phyloP scores from a whole-genome alignment of 2,329 filamentous ascomycete genomes.

The Daldinia sp. region DNA sequence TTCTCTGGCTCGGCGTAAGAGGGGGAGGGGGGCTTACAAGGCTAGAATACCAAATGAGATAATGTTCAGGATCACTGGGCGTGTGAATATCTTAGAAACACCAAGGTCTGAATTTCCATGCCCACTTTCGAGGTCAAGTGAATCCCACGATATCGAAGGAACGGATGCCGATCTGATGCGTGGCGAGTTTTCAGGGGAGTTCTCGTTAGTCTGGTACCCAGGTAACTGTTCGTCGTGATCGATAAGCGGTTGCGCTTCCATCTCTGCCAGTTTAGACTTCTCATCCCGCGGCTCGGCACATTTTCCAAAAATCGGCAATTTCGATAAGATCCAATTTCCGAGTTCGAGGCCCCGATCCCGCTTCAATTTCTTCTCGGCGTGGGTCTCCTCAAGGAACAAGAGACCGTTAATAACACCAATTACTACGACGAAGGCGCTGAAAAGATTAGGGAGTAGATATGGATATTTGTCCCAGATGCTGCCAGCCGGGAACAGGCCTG shows the following conservation, averaged over 20 bases:
- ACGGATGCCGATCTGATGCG: constrained; percentile 50
- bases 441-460: constrained; percentile 72
- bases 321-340: constrained; percentile 75
- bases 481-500: constrained; percentile 75
- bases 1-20: background rate
- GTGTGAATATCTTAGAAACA: constrained; percentile 78
- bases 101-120: constrained; percentile 40
- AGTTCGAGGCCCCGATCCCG: constrained; percentile 81
- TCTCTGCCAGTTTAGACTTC: constrained; percentile 55
- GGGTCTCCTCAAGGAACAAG: constrained; percentile 89
- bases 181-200: constrained; percentile 61
- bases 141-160: constrained; percentile 53
- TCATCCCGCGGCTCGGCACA: constrained; percentile 54
- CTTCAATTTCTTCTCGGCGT: constrained; percentile 81
- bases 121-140: constrained; percentile 53
- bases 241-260: constrained; percentile 71
- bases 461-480: constrained; percentile 88
- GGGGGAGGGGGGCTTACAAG: constrained; percentile 77
- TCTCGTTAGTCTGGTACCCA: constrained; percentile 74
- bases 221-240: constrained; percentile 72
- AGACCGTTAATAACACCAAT: constrained; percentile 74
- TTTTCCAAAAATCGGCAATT: constrained; percentile 56
- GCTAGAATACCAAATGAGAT: constrained; percentile 91
- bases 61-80: constrained; percentile 87
- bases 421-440: constrained; percentile 73